Percentiles rank a stretch among this genome's conserved stretches.
These are phyloP conservation scores for Papiliotrema terrestris DNA, from an alignment of 1,284 basidiomycete species.

Conservation along the genomic window DNA sequence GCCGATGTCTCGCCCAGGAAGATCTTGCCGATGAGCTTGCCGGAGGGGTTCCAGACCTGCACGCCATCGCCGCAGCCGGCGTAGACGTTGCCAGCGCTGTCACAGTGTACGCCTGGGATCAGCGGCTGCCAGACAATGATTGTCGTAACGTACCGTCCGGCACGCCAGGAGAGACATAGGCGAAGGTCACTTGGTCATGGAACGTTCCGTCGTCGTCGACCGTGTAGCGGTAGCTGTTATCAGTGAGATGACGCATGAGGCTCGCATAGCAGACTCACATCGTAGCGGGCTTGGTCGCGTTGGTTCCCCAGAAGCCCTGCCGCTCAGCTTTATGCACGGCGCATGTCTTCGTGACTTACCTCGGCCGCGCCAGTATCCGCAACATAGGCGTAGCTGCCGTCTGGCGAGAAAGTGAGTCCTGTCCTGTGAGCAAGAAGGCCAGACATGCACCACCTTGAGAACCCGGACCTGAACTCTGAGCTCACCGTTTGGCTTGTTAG, in stretches of 20 bases:
- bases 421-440: slow-evolving; percentile 34
- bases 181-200: slow-evolving; percentile 65
- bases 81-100: slow-evolving; percentile 65
- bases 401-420: slow-evolving; percentile 65
- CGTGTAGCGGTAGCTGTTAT: slow-evolving; percentile 64
- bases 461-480: no score
- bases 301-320: slow-evolving; percentile 56
- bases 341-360: slow-evolving; percentile 1
- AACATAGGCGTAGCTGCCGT: slow-evolving; percentile 66
- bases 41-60: slow-evolving; percentile 63
- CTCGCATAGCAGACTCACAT: slow-evolving; percentile 53
- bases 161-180: slow-evolving; percentile 63
- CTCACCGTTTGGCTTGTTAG: slow-evolving; percentile 49
- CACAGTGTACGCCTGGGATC: slow-evolving; percentile 53
- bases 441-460: not conserved
- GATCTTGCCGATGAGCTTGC: slow-evolving; percentile 69
- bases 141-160: slow-evolving; percentile 51
- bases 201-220: slow-evolving; percentile 60
- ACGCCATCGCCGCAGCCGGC: slow-evolving; percentile 68
- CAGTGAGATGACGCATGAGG: not conserved
- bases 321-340: slow-evolving; percentile 33
- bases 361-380: slow-evolving; percentile 44
- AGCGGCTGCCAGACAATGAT: not conserved
- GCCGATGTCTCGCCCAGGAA: slow-evolving; percentile 60
- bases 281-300: slow-evolving; percentile 63